Conservation (phyloP, 306 rosid species). For the Rosa multiflora region DNA sequence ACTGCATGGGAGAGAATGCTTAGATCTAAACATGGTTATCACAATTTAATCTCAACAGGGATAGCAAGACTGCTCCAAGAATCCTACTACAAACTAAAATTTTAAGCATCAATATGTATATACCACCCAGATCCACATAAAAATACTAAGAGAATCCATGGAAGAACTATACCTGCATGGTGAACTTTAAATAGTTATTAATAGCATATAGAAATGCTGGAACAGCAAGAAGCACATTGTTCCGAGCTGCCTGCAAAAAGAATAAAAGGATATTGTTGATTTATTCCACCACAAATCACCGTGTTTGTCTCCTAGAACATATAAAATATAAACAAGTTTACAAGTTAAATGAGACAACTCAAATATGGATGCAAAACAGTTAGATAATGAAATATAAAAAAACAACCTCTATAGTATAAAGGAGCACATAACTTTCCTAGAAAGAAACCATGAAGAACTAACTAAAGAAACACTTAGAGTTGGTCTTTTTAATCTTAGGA, state of each 20-base stretch:
- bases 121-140: not conserved
- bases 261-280: conserved; percentile 21
- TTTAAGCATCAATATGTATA: not conserved
- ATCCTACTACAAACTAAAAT: not conserved
- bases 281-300: not conserved
- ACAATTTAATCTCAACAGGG: not conserved
- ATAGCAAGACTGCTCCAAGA: not conserved
- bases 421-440: not conserved
- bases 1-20: not conserved
- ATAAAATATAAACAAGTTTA: not conserved
- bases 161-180: conserved; percentile 74
- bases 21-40: conserved; percentile 4
- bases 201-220: conserved; percentile 96
- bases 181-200: conserved; percentile 96
- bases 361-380: not conserved
- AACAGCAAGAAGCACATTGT: conserved; percentile 90
- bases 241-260: conserved; percentile 88
- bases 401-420: not conserved
- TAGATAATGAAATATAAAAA: not conserved
- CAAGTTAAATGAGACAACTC: not conserved
- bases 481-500: not conserved
- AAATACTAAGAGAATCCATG: not conserved
- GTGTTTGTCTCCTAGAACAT: not conserved
- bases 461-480: not conserved
- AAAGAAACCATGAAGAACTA: not conserved